phyloP scores from a whole-genome alignment of 495 filamentous ascomycete species.

The Glarea lozoyensis region DNA sequence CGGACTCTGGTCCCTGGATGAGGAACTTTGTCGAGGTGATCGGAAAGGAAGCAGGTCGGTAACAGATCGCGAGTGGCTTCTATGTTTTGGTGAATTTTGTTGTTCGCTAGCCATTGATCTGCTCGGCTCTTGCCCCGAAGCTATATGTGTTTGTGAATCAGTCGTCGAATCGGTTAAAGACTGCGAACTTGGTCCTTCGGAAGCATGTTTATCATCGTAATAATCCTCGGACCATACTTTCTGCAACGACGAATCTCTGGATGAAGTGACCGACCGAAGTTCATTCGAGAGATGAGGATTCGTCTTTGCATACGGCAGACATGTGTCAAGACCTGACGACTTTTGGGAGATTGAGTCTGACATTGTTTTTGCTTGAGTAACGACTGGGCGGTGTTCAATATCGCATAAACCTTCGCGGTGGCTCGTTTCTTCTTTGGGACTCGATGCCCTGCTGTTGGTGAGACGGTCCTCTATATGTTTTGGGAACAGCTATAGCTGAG shows the following conservation, averaged over 20 bases:
- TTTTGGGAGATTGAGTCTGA: no score
- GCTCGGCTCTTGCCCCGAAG: background rate
- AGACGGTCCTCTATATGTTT: no score
- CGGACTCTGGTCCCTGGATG: constrained; percentile 3
- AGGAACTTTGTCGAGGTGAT: constrained; percentile 5
- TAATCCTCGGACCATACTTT: constrained; percentile 20
- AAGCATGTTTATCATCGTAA: constrained; percentile 3
- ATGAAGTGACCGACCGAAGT: background rate
- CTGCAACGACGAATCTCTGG: constrained; percentile 14
- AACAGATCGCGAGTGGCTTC: constrained; percentile 13
- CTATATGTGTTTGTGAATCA: background rate
- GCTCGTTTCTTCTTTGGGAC: background rate
- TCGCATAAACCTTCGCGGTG: constrained; percentile 2
- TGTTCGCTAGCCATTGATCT: constrained; percentile 3
- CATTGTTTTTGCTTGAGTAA: background rate
- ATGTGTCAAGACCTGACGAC: no score
- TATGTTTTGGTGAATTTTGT: constrained; percentile 3
- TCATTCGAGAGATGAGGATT: background rate
- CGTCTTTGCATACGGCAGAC: no score
- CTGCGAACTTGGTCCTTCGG: background rate
- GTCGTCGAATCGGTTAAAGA: background rate
- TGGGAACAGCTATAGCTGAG: background rate
- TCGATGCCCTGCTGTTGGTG: no score
- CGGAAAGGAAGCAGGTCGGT: constrained; percentile 16
- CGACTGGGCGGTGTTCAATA: constrained; percentile 1